phyloP scores from a whole-genome alignment of 106 monocot species.

The Acorus calamus region DNA sequence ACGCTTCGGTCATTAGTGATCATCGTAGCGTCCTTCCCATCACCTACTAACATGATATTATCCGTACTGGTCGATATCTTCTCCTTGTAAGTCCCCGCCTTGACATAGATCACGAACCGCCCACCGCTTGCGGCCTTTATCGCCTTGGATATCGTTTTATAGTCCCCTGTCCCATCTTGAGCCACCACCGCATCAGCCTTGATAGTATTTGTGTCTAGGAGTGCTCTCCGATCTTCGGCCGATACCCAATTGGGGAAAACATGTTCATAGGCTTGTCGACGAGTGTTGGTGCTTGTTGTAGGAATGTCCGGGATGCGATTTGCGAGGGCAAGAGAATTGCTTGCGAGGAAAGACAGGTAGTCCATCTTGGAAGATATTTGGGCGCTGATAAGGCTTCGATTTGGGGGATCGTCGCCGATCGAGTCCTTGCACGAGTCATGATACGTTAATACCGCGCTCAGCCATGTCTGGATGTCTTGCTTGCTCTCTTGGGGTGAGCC shows the following conservation, averaged over 20 bases:
- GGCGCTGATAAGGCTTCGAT: not conserved
- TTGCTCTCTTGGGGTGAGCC: slow-evolving; percentile 4
- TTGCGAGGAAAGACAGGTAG: slow-evolving; percentile 10
- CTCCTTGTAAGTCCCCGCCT: slow-evolving; percentile 20
- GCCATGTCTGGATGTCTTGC: slow-evolving; percentile 27
- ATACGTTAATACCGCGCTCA: slow-evolving; percentile 21
- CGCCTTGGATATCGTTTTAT: slow-evolving; percentile 2
- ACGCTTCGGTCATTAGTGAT: slow-evolving; percentile 13
- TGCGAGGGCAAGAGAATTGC: slow-evolving; percentile 23
- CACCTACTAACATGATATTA: slow-evolving; percentile 18
- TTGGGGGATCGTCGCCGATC: not conserved
- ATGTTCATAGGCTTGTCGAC: not conserved
- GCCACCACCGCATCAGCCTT: slow-evolving; percentile 17
- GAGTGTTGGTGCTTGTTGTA: not conserved
- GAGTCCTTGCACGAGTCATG: slow-evolving; percentile 22
- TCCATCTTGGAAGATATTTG: slow-evolving; percentile 7
- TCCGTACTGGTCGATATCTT: slow-evolving; percentile 7
- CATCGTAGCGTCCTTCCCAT: slow-evolving; percentile 10
- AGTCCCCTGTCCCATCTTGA: slow-evolving; percentile 19
- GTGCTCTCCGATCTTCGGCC: slow-evolving; percentile 4
- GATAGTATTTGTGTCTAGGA: not conserved
- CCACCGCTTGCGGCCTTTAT: slow-evolving; percentile 8
- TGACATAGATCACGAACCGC: slow-evolving; percentile 11
- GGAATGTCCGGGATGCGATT: slow-evolving; percentile 5
- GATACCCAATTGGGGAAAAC: slow-evolving; percentile 19